phyloP scores from a whole-genome alignment of 331 rosid species.

The Rhamnella rubrinervis region DNA sequence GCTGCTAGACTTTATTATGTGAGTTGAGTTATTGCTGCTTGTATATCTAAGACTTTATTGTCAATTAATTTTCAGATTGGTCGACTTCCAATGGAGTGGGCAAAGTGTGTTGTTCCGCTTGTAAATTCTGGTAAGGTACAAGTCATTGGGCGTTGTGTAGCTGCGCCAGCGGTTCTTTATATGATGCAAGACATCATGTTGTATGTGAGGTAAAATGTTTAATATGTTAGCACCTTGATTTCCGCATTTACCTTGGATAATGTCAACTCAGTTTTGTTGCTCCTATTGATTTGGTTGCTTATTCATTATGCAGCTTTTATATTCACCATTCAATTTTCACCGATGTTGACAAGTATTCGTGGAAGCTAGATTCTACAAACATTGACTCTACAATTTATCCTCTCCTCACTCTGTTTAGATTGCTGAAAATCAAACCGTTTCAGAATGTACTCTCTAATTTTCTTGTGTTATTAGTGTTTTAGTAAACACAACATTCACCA shows the following conservation, averaged over 20 bases:
- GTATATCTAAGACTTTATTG: not conserved
- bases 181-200: conserved; percentile 73
- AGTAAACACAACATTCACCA: too few relatives aligned
- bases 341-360: conserved; percentile 42
- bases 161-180: conserved; percentile 48
- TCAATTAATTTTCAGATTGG: conserved; percentile 55
- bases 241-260: not conserved
- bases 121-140: conserved; percentile 53
- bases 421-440: conserved; percentile 61
- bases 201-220: conserved; percentile 55
- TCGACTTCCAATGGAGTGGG: conserved; percentile 91
- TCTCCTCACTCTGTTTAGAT: conserved; percentile 51
- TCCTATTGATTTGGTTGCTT: conserved; percentile 13
- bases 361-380: conserved; percentile 61
- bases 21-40: not conserved
- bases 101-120: conserved; percentile 59
- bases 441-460: conserved; percentile 41
- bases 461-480: not conserved
- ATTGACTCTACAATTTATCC: conserved; percentile 59
- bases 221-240: not conserved
- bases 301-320: conserved; percentile 53
- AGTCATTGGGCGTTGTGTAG: conserved; percentile 64
- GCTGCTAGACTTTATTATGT: too few relatives aligned
- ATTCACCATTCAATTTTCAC: conserved; percentile 49
- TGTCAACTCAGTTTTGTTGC: not conserved